Base-by-base conservation (phyloP, 257 asterid genomes). In the Ocimum tenuiflorum region DNA sequence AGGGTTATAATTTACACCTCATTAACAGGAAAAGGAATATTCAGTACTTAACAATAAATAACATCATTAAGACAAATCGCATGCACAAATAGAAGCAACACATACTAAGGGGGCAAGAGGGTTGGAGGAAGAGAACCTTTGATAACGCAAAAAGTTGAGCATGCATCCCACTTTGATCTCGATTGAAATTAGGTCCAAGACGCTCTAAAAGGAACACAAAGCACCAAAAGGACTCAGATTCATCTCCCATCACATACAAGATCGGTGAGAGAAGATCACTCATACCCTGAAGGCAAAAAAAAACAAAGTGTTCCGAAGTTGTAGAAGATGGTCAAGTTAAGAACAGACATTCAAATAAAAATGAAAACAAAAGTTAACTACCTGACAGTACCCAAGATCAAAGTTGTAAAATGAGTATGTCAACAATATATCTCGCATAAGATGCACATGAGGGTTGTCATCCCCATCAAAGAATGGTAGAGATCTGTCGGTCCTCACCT, bases 381-480 rank as follows among this genome's bases (percentile, higher is more conserved):
- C 99, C 99, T 94, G 99, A 76, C 97, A 94, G 79, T 94, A 94
- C 42, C 99, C 99, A 64, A 94, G 95, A 80, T 94, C 99, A 63
- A 94, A 94, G 89, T 94, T 94, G 95, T 85, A 90, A 81, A 94
- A 94, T 1, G 97, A 94, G 91, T 94, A 94, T 3, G 99, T 88
- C 78, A 94, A 77, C 69, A 94, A 84, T 72, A 94, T 90, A 75
- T 94, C 97, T 63, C 79, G 96, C 75, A 94, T 80, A 70, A 85
- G 80, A 76, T 76, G 54, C 75, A 94, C 97, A 77, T 94, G 79
- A 53, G 94, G 91, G 82, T 94, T 94, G 69, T 90, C 96, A 83
- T 94, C 99, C 72, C 99, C 99, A 43, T 94, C 97, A 65, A 88
- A 94, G 83, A 90, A 94, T 52, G 82, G 42, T 64, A 83, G 69